Conservation (phyloP, 805 yeast species). For the Jamesozyma piceae region DNA sequence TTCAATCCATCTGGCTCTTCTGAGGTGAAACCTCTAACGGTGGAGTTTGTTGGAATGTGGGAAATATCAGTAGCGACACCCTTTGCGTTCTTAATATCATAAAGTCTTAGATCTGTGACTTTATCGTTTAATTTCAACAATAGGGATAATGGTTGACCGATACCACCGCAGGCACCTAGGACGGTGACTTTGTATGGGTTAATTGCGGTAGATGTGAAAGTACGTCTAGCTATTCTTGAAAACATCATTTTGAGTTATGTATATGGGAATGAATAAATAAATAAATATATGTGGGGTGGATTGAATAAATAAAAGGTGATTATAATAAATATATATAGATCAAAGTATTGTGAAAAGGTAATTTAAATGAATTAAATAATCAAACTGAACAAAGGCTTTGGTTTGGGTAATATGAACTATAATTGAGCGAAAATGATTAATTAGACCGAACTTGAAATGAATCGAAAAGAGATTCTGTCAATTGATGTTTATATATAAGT, state of each 20-base stretch:
- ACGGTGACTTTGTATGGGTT: conserved; percentile 72
- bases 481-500: too few relatives aligned
- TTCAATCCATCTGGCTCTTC: conserved; percentile 60
- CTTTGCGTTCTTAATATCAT: conserved; percentile 85
- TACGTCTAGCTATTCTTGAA: conserved; percentile 44
- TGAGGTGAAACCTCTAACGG: conserved; percentile 80
- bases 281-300: neutral
- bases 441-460: too few relatives aligned
- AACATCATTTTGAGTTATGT: conserved; percentile 46
- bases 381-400: too few relatives aligned
- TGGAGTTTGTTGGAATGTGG: conserved; percentile 87
- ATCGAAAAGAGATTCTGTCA: too few relatives aligned
- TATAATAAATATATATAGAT: neutral
- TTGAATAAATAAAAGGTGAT: too few relatives aligned
- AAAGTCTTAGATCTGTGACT: conserved; percentile 76
- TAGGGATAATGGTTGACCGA: conserved; percentile 82
- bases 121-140: conserved; percentile 80
- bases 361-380: too few relatives aligned
- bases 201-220: conserved; percentile 58
- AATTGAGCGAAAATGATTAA: too few relatives aligned
- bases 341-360: neutral
- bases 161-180: conserved; percentile 86
- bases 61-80: conserved; percentile 97
- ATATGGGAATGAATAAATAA: neutral
- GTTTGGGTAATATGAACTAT: too few relatives aligned